A percentile compares a stretch with the other conserved stretches of the same genome.
phyloP scores from a whole-genome alignment of 2,329 filamentous ascomycete genomes.

The Tolypocladium amazonense region DNA sequence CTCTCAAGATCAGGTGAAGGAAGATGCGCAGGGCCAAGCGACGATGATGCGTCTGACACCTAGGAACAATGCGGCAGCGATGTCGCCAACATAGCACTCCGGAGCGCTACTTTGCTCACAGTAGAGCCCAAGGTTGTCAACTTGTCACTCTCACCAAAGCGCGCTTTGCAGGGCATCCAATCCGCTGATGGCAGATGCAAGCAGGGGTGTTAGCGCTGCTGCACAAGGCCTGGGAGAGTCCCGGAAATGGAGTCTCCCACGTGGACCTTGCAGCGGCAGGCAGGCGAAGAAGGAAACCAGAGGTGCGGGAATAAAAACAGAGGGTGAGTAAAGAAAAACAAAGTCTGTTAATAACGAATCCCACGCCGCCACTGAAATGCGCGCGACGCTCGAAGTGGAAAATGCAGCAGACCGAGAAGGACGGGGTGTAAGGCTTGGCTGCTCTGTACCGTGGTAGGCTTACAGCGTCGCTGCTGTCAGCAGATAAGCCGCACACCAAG shows the following conservation, averaged over 20 bases:
- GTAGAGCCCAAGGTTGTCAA: background rate
- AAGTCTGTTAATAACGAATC: background rate
- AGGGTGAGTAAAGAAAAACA: background rate
- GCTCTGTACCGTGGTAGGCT: background rate
- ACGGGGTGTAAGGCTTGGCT: background rate
- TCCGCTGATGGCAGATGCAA: background rate
- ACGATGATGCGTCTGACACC: background rate
- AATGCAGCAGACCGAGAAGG: background rate
- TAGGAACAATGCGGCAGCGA: background rate
- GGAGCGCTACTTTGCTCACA: background rate
- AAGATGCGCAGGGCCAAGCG: background rate
- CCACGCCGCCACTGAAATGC: constrained; percentile 1
- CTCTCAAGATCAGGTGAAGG: background rate
- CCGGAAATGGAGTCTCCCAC: constrained; percentile 13
- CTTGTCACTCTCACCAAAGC: background rate
- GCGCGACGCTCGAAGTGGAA: constrained; percentile 1
- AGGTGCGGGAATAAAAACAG: background rate
- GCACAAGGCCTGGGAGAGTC: constrained; percentile 10
- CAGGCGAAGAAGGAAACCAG: background rate
- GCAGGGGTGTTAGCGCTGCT: constrained; percentile 10
- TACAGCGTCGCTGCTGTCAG: background rate
- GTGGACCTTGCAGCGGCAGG: constrained; percentile 17
- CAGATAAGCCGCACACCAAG: background rate
- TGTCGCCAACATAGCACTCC: background rate
- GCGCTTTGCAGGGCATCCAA: background rate